phyloP scores from a whole-genome alignment of 2,329 filamentous ascomycete species.

The Aspergillus proliferans region DNA sequence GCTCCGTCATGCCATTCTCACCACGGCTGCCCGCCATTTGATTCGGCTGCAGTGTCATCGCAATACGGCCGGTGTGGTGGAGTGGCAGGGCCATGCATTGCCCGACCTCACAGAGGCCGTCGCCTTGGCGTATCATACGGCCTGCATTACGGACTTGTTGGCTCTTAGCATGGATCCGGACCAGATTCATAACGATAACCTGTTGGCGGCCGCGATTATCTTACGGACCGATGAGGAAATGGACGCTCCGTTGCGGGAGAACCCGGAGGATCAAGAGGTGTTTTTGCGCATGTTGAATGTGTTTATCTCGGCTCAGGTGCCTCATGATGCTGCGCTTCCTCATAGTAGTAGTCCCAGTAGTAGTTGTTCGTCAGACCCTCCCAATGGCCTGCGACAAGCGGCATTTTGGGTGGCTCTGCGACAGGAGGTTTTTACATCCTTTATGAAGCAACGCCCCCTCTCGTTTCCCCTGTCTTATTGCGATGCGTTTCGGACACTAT shows the following conservation, averaged over 20 bases:
- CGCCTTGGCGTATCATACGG: constrained; percentile 37
- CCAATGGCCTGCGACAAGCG: constrained; percentile 35
- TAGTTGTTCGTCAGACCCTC: background rate
- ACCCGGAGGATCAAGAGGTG: constrained; percentile 13
- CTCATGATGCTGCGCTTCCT: background rate
- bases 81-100: constrained; percentile 20
- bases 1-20: constrained; percentile 34
- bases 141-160: constrained; percentile 37
- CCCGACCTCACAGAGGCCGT: constrained; percentile 28
- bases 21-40: constrained; percentile 35
- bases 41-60: constrained; percentile 22
- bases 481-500: constrained; percentile 28
- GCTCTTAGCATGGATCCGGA: constrained; percentile 31
- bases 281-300: constrained; percentile 17
- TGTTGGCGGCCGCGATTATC: constrained; percentile 34
- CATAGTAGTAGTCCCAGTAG: background rate
- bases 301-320: constrained; percentile 16
- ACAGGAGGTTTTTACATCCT: constrained; percentile 45
- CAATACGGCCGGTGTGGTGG: constrained; percentile 11
- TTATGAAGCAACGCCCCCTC: constrained; percentile 36
- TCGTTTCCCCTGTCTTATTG: constrained; percentile 35
- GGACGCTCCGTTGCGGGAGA: constrained; percentile 22
- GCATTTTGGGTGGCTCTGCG: constrained; percentile 45
- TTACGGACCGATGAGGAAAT: constrained; percentile 39
- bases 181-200: constrained; percentile 31